These are phyloP conservation scores for Plasmopara muralis DNA, from an alignment of 352 stramenopile genomes.

Conservation along the genomic window DNA sequence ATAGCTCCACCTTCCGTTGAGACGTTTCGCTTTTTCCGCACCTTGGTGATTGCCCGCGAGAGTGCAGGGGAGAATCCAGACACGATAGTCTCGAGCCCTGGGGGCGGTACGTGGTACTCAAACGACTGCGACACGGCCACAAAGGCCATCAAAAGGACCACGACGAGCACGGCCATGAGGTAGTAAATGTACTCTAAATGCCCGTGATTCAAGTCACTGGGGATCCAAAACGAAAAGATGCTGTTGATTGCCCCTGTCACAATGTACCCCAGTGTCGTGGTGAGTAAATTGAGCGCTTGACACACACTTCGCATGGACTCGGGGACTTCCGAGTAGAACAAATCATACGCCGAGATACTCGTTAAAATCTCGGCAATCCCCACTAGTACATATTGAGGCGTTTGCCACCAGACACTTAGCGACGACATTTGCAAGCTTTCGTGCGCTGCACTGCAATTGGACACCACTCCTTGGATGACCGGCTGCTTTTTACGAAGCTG, in stretches of 20 bases:
- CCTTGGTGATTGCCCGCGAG: constrained; percentile 38
- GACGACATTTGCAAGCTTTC: constrained; percentile 67
- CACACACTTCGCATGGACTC: constrained; percentile 88
- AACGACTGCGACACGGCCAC: constrained; percentile 64
- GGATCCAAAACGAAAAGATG: constrained; percentile 88
- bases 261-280: constrained; percentile 85
- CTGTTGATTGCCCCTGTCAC: constrained; percentile 77
- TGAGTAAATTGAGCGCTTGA: constrained; percentile 86
- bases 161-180: constrained; percentile 61
- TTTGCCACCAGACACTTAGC: constrained; percentile 88
- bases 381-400: constrained; percentile 87
- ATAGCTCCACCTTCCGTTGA: constrained; percentile 15
- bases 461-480: constrained; percentile 42
- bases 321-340: constrained; percentile 91
- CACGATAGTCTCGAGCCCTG: constrained; percentile 29
- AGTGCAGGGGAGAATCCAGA: constrained; percentile 62
- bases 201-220: constrained; percentile 86
- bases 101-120: constrained; percentile 68
- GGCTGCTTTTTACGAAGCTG: constrained; percentile 56
- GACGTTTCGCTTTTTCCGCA: constrained; percentile 33
- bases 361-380: constrained; percentile 86
- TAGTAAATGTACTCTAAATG: constrained; percentile 88
- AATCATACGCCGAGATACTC: constrained; percentile 84
- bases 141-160: constrained; percentile 60
- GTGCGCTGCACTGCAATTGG: constrained; percentile 64